These are phyloP conservation scores for Aspergillus leporis DNA, from an alignment of 495 filamentous ascomycete species.

Conservation along the genomic window DNA sequence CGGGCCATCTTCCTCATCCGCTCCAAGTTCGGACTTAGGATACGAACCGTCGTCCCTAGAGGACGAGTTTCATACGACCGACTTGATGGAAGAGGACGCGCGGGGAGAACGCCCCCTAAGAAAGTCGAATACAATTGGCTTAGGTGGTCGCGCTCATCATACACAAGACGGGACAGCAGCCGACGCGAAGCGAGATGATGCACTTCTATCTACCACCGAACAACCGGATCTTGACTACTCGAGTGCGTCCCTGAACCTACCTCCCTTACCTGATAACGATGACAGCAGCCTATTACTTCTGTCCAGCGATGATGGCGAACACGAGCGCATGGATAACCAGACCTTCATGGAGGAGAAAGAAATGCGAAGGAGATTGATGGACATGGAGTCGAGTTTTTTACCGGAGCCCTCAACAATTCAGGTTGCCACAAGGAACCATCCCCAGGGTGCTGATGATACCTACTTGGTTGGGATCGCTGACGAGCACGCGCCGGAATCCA, in stretches of 20 bases:
- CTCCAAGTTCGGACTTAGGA: conserved; percentile 37
- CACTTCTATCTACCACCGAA: conserved; percentile 11
- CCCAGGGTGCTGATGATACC: conserved; percentile 42
- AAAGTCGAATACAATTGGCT: conserved; percentile 23
- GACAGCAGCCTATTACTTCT: conserved; percentile 39
- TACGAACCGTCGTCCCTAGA: conserved; percentile 38
- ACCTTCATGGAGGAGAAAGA: conserved; percentile 62
- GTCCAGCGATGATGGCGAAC: conserved; percentile 42
- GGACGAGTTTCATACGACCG: conserved; percentile 35
- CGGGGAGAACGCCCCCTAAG: conserved; percentile 30
- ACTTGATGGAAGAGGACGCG: conserved; percentile 41
- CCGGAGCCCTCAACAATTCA: conserved; percentile 52
- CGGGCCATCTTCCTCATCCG: conserved; percentile 27
- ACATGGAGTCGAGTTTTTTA: conserved; percentile 86
- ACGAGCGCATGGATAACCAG: conserved; percentile 43
- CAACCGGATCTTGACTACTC: conserved; percentile 25
- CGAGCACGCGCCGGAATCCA: conserved; percentile 22
- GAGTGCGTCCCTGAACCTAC: conserved; percentile 29
- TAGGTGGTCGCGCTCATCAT: conserved; percentile 19
- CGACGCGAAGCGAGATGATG: conserved; percentile 13
- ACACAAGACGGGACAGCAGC: conserved; percentile 18
- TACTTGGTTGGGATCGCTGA: conserved; percentile 41
- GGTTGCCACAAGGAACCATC: conserved; percentile 27
- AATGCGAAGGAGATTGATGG: conserved; percentile 72
- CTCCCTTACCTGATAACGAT: conserved; percentile 42